Evolutionary conservation across 2,329 filamentous ascomycete species (phyloP), one percentile per base, ranked within the genome.

Genomic region (Aureobasidium musti): DNA sequence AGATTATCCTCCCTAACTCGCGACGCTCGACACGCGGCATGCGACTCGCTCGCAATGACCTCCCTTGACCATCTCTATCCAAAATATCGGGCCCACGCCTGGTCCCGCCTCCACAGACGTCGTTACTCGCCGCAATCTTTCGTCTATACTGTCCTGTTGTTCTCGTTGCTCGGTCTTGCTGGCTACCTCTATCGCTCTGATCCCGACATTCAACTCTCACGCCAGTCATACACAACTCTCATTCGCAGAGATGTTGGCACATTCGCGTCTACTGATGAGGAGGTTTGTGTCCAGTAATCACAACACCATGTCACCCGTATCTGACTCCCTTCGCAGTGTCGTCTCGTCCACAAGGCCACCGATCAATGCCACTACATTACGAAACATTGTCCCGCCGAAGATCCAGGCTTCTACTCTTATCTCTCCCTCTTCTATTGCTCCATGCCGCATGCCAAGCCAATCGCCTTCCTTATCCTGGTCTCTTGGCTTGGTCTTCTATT

Each of bases 361-460:
- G 90, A 99, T 76, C 87, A 97, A 79, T 99, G 95, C 81, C 87
- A 88, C 71, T 98, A 95, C 78, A 87, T 98, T 67, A 87, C 83
- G 71, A 82, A 84, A 66, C 90, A 97, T 77, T 99, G 95, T 77
- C 82, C 85, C 39, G 92, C 96, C 73, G 92, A 97, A 75, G 91
- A 97, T 79, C 91, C 93, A 64, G 94, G 95, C 35, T 85, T 98
- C 69, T 81, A 97, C 67, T 90, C 91, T 30, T 99, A 99, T 78
- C 86, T 98, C 54, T 84, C 88, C 23, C 83, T 98, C 65, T 99
- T 97, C 82, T 99, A 97, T 79, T 99, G 95, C 82, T 81, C 82
- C 50, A 82, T 96, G 39, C 82, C 83, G 65, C 78, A 86, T 64
- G 87, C 82, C 17, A 89, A 91, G 74, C 88, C 90, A 0, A 70